Conservation (phyloP, 495 filamentous ascomycete species). For the Hyphodiscus hymeniophilus region DNA sequence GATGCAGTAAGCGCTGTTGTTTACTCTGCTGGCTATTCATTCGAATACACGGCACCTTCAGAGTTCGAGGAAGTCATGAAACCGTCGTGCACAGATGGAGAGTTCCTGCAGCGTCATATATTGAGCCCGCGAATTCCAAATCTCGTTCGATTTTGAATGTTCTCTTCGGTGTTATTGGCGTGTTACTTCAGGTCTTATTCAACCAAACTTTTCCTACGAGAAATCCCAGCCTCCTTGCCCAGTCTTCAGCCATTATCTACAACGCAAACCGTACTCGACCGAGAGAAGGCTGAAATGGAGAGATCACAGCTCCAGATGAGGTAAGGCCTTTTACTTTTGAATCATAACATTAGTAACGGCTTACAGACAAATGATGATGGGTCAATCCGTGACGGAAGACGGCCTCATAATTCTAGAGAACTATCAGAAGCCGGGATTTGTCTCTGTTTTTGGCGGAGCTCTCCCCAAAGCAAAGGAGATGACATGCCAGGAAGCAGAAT, state of each 20-base stretch:
- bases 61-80: conserved; percentile 9
- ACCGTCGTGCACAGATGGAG: conserved; percentile 6
- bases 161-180: conserved; percentile 5
- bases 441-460: too few species aligned
- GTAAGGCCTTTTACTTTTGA: conserved; percentile 1
- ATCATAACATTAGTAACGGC: conserved; percentile 1
- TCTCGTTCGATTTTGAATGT: conserved; percentile 3
- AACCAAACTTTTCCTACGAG: conserved; percentile 8
- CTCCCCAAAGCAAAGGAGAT: conserved; percentile 12
- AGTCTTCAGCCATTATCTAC: conserved; percentile 7
- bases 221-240: conserved; percentile 9
- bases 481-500: conserved; percentile 13
- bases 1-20: conserved; percentile 6
- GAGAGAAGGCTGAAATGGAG: conserved; percentile 12
- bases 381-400: not conserved
- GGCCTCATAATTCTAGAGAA: conserved; percentile 1
- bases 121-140: not conserved
- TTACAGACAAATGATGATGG: conserved; percentile 9
- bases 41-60: conserved; percentile 6
- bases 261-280: conserved; percentile 12
- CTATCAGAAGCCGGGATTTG: conserved; percentile 11
- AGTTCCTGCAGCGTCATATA: not conserved
- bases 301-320: conserved; percentile 9
- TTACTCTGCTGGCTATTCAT: conserved; percentile 11
- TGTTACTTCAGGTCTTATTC: conserved; percentile 4